Base-by-base conservation (phyloP, 306 rosid genomes). In the Vigna radiata region DNA sequence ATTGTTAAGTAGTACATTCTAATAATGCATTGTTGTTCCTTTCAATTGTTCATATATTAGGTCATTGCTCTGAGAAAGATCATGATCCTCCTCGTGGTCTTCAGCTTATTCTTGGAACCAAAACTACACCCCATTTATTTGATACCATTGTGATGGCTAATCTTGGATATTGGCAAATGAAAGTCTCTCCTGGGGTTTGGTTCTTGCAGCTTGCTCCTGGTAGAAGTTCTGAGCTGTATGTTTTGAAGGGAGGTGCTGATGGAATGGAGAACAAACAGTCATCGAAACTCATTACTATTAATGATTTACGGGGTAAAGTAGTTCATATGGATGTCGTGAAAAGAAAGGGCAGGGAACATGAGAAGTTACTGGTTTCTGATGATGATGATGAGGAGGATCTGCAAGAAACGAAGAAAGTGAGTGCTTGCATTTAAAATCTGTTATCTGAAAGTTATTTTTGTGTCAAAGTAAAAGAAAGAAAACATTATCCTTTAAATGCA, bases 91-190 rank as follows among this genome's bases (percentile, higher is more conserved):
- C 99, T 37, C 85, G 92, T 63, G 99, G 99, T 60, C 97, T 95
- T 80, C 99, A 95, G 87, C 74, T 95, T 82, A 91, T 95, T 87
- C 96, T 95, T 79, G 99, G 99, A 78, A 90, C 97, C 56, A 91
- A 88, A 81, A 91, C 86, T 68, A 52, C 79, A 58, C 97, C 97
- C 63, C 99, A 95, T 86, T 77, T 92, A 87, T 97, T 89, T 83
- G 99, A 95, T 85, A 95, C 99, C 73, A 86, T 91, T 86, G 99
- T 95, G 83, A 95, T 95, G 99, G 97, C 98, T 71, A 95, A 95
- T 89, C 91, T 95, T 65, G 99, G 99, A 31, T 95, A 95, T 85
- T 95, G 99, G 99, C 99, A 95, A 86, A 95, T 95, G 98, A 95
- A 95, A 85, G 97, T 92, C 80, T 87, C 99, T 86, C 99, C 99